Percentiles rank a stretch among this genome's conserved stretches.
phyloP scores from a whole-genome alignment of 768 basidiomycete species.

The Psilocybe cyanescens region DNA sequence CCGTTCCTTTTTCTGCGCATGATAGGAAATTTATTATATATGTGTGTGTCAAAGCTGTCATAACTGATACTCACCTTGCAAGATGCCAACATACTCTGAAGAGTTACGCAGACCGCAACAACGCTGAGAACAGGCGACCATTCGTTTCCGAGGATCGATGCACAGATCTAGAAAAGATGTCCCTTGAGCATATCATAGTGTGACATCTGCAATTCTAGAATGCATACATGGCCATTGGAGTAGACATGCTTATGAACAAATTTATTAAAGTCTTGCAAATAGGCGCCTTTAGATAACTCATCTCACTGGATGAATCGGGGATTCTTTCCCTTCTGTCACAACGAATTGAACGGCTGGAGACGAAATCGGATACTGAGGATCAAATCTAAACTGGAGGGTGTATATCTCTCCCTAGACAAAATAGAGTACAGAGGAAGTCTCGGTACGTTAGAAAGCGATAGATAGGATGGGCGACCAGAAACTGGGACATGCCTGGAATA shows the following conservation, averaged over 20 bases:
- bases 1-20: conserved; percentile 39
- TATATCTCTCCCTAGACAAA: conserved; percentile 68
- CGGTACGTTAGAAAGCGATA: not conserved
- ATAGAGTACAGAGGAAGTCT: not conserved
- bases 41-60: not conserved
- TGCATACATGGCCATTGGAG: conserved; percentile 81
- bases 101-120: conserved; percentile 78
- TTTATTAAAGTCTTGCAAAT: not conserved
- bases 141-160: conserved; percentile 86
- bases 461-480: not conserved
- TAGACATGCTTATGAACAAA: conserved; percentile 69
- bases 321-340: conserved; percentile 59
- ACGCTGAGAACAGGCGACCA: conserved; percentile 92
- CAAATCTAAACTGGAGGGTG: conserved; percentile 83
- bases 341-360: conserved; percentile 89
- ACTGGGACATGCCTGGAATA: conserved; percentile 61
- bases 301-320: conserved; percentile 83
- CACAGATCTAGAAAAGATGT: conserved; percentile 66
- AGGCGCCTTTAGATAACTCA: not conserved
- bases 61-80: conserved; percentile 65
- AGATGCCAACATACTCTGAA: conserved; percentile 92
- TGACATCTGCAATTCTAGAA: not conserved
- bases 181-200: conserved; percentile 3
- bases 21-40: not conserved
- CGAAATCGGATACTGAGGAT: conserved; percentile 81